Evolutionary conservation across 768 basidiomycete species (phyloP), one percentile per base, ranked within the genome.

Genomic region (Mycena vitilis): DNA sequence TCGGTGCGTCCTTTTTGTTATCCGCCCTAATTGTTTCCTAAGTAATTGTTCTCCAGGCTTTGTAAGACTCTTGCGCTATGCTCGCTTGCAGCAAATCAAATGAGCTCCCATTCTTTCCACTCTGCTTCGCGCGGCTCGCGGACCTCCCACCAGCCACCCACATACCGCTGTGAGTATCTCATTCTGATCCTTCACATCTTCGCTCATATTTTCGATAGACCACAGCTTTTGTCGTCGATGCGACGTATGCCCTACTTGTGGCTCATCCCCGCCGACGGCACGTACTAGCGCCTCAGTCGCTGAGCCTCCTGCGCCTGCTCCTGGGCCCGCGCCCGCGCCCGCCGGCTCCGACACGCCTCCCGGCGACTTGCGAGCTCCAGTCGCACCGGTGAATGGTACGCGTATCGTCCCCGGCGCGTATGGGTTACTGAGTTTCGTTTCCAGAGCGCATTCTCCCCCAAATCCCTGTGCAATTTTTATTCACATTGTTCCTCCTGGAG

Each of bases 41-140:
- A 57, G 40, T 60, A 65, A 68, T 68, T 63, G 67, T 63, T 58
- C 61, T 61, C 44, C 51, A 54, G 52, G 58, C 53, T 60, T 49
- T 37, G 57, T 38, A n/a, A 49, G 18, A 49, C 57, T 15, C 64
- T 48, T 5, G 34, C 37, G 38, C 57, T 60, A 36, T 47, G 25
- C 49, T 34, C 15, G 23, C 25, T 51, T 55, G 25, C 0, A 42
- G 40, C 30, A 30, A 30, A 30, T 30, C 60, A 54, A 66, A 67
- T 66, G 65, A 66, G 65, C 52, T 53, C 38, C 9, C 58, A 47
- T 9, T 65, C 63, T 51, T 57, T 45, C 49, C 64, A 54, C 44
- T 37, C 65, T 51, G 58, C 52, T 11, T 59, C 65, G 53, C 58
- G 65, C 65, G 59, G 65, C 48, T 66, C 59, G 51, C 64, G 42